phyloP scores from a whole-genome alignment of 768 basidiomycete species.

The Russula sp. region DNA sequence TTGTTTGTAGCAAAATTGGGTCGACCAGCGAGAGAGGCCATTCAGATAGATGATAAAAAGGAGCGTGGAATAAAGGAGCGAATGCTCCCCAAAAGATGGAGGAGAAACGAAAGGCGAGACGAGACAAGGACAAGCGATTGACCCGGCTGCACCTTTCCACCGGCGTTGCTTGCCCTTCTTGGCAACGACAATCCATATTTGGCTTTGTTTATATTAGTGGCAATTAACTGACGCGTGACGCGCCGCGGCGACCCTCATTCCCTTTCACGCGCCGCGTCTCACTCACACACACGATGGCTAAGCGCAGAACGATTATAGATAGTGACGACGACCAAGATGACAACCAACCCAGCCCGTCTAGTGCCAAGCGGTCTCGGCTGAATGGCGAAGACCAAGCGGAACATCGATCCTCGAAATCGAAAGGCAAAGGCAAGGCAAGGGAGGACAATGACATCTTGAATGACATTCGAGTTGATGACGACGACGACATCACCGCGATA shows the following conservation, averaged over 20 bases:
- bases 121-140: not conserved
- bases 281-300: slow-evolving; percentile 14
- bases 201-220: not conserved
- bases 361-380: slow-evolving; percentile 27
- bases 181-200: slow-evolving; percentile 3
- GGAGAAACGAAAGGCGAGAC: slow-evolving; percentile 3
- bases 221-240: slow-evolving; percentile 5
- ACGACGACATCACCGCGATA: slow-evolving; percentile 29
- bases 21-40: slow-evolving; percentile 51
- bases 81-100: slow-evolving; percentile 6
- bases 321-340: slow-evolving; percentile 27
- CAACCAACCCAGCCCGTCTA: slow-evolving; percentile 3
- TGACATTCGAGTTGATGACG: slow-evolving; percentile 30
- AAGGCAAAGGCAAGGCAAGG: slow-evolving; percentile 22
- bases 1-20: slow-evolving; percentile 70
- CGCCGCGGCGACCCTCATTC: not conserved
- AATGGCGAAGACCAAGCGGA: slow-evolving; percentile 5
- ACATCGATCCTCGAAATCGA: slow-evolving; percentile 15
- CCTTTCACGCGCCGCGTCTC: not conserved
- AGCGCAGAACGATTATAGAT: slow-evolving; percentile 27
- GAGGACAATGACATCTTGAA: slow-evolving; percentile 27
- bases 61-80: slow-evolving; percentile 23
- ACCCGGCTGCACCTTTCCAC: not conserved
- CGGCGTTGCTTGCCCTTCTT: not conserved
- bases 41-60: slow-evolving; percentile 8